Conservation (phyloP, 1,139 yeast species). For the Nadsonia starkeyi-henricii region DNA sequence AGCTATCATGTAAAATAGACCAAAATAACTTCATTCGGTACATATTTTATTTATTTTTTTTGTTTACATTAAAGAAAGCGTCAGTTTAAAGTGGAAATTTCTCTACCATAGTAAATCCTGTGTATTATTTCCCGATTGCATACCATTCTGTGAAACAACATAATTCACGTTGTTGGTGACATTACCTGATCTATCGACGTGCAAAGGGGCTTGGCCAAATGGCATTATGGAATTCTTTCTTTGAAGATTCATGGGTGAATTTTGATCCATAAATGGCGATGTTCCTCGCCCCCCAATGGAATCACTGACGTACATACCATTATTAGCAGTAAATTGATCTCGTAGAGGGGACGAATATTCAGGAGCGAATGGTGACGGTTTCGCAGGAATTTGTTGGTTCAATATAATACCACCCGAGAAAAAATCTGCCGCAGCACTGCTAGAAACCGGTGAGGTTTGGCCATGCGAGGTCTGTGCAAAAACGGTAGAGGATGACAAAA, state of each 20-base stretch:
- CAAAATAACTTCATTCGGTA: too few relatives aligned
- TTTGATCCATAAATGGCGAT: not conserved
- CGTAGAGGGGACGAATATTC: not conserved
- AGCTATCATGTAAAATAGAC: too few relatives aligned
- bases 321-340: not conserved
- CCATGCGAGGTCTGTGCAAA: too few relatives aligned
- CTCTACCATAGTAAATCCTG: slow-evolving; percentile 15
- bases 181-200: not conserved
- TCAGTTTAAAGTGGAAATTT: too few relatives aligned
- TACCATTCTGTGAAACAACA: slow-evolving; percentile 15
- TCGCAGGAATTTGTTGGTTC: too few relatives aligned
- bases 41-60: too few relatives aligned
- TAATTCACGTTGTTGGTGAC: slow-evolving; percentile 2
- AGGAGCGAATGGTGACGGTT: too few relatives aligned
- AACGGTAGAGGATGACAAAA: not conserved
- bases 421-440: too few relatives aligned
- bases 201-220: not conserved
- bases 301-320: not conserved
- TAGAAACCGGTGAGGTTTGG: too few relatives aligned
- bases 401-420: too few relatives aligned
- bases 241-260: not conserved
- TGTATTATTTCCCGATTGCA: slow-evolving; percentile 9
- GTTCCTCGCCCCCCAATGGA: not conserved
- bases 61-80: too few relatives aligned
- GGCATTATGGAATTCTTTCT: not conserved